phyloP scores from a whole-genome alignment of 2,329 filamentous ascomycete species.

The Alternaria tenuissima region DNA sequence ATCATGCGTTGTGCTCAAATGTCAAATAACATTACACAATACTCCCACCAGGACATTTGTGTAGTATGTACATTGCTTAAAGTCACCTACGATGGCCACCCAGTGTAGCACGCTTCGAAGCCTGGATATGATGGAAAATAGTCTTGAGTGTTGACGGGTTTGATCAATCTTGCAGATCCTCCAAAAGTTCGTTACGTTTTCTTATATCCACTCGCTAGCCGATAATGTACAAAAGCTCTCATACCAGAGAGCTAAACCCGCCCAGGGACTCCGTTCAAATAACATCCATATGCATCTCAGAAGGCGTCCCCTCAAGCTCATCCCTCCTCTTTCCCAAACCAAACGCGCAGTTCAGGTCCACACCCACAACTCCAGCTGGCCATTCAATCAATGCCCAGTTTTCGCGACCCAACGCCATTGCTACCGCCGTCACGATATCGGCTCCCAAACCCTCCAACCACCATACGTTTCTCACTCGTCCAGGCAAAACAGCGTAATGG shows the following conservation, averaged over 20 bases:
- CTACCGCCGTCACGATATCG: slow-evolving; percentile 44
- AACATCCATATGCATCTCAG: slow-evolving; percentile 40
- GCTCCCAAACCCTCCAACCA: slow-evolving; percentile 47
- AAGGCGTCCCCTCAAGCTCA: slow-evolving; percentile 27
- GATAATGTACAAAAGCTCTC: not conserved
- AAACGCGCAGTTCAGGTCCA: slow-evolving; percentile 38
- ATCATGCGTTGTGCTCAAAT: too few species aligned
- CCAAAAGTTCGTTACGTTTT: not conserved
- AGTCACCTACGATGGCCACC: too few species aligned
- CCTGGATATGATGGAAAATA: not conserved
- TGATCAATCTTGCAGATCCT: not conserved
- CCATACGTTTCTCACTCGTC: slow-evolving; percentile 45
- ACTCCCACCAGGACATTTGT: too few species aligned
- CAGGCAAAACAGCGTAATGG: slow-evolving; percentile 50
- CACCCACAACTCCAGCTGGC: slow-evolving; percentile 39
- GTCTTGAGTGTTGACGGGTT: not conserved
- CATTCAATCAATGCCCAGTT: slow-evolving; percentile 43
- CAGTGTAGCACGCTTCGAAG: not conserved
- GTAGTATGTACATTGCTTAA: not conserved
- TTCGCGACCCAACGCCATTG: slow-evolving; percentile 42
- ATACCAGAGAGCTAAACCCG: not conserved
- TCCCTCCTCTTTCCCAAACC: slow-evolving; percentile 24
- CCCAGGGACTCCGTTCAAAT: slow-evolving; percentile 21
- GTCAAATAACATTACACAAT: not conserved
- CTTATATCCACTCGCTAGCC: not conserved